Evolutionary conservation across 2,329 filamentous ascomycete species (phyloP), one percentile per base, ranked within the genome.

Genomic region (Aspergillus carbonarius): DNA sequence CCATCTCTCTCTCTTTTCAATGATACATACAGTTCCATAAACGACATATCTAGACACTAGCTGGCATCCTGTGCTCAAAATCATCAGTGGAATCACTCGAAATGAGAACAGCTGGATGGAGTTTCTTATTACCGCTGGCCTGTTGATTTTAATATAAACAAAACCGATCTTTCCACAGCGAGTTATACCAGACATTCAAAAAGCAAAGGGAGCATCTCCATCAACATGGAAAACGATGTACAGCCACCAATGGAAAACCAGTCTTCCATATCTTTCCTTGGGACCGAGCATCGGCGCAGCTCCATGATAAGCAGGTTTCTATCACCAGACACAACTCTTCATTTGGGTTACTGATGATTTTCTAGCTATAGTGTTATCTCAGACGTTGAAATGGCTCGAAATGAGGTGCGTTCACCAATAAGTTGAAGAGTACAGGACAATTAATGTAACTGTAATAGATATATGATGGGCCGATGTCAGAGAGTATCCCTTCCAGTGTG

Each of bases 371-470:
- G 91, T 76, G 88, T 97, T 66, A 88, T 96, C 67, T 92, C 92
- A 66, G 92, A 96, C 75, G 93, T 98, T n/a, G 93, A 97, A 74
- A 98, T 99, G 95, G 93, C 95, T 18, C 92, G 96, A 53, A 91
- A 96, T 73, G 93, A 98, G 85, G 91, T 95, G 71, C 54, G 76
- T 68, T 58, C 25, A 20, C 10, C 37, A n/a, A 40, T 10, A 17
- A 6, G 18, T 4, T 25, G n/a, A 34, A 18, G 37, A 10, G 10
- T 30, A 8, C 18, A 15, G 51, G 30, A 42, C 27, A 40, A 20
- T 7, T 7, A 20, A 37, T 39, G 12, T 60, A 54, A 60, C 55
- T 55, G 48, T 51, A 48, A 59, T 62, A 85, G 83, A 85, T 96
- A 49, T 99, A 93, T 77, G 89, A 93, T 23, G 95, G 95, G 6